Evolutionary conservation across 306 rosid genomes (phyloP), one percentile per base, ranked within the genome.

Genomic region (Cicer yamashitae): DNA sequence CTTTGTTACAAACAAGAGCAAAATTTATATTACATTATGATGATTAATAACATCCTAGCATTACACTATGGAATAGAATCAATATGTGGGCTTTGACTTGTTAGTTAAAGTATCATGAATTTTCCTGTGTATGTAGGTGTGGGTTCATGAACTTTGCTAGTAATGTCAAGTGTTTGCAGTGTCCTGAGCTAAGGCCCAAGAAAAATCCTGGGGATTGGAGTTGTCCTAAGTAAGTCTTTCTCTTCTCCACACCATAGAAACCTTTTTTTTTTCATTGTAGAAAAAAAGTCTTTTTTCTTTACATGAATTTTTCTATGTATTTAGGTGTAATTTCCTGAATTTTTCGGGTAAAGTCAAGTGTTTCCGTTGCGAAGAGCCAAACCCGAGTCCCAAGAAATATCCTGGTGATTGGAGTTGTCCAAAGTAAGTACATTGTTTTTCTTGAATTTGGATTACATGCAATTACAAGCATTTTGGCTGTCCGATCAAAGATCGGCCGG

Each of bases 331-430:
- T 15, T 90, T 87, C 88, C 78, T 91, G 97, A 94, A 94, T 77
- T 94, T 94, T 14, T 83, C 96, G 13, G 75, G 84, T 70, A 94
- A 88, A 10, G 64, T 15, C 80, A 84, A 83, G 67, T 92, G 99
- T 73, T 38, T 85, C 40, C 94, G 87, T 10, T 94, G 99, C 77
- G 81, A 56, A 76, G 91, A 85, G 76, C 50, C 71, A 54, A 88
- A 67, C 11, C 72, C 72, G 20, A 67, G 87, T 15, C 87, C 96
- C 79, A 85, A 79, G 75, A 73, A 75, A 71, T 78, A 48, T 41
- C 85, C 84, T 44, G 91, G 90, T 41, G 97, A 94, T 12, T 94
- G 98, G 97, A 85, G 82, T 80, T 92, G 97, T 75, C 96, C 96
- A 73, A 82, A 83, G 98, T 94, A 79, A 89, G 93, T 81, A 13